These are phyloP conservation scores for Schwanniomyces vanrijiae DNA, from an alignment of 805 yeast genomes.

Conservation along the genomic window DNA sequence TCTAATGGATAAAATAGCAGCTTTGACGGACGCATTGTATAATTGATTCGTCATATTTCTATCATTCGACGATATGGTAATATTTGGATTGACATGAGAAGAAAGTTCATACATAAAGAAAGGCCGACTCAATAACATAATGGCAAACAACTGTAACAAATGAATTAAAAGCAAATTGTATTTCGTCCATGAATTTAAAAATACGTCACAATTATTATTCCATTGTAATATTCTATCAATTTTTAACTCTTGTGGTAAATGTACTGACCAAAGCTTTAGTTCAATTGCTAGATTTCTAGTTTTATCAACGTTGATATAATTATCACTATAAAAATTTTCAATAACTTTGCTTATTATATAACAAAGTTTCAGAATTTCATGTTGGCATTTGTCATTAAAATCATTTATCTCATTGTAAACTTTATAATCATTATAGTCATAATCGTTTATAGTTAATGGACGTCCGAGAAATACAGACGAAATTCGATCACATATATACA, in stretches of 20 bases:
- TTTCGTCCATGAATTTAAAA: too few relatives aligned
- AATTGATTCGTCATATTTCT: too few relatives aligned
- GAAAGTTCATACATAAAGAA: slow-evolving; percentile 40
- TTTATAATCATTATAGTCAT: slow-evolving; percentile 38
- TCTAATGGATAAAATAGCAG: too few relatives aligned
- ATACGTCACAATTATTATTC: slow-evolving; percentile 9
- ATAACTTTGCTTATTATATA: slow-evolving; percentile 29
- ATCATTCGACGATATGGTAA: too few relatives aligned
- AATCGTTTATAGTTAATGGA: slow-evolving; percentile 32
- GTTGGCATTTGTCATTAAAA: slow-evolving; percentile 20
- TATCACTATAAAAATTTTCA: slow-evolving; percentile 29
- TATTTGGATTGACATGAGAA: too few relatives aligned
- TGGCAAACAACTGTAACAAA: slow-evolving; percentile 34
- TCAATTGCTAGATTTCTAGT: slow-evolving; percentile 36
- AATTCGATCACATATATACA: slow-evolving; percentile 33
- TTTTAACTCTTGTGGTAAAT: slow-evolving; percentile 28
- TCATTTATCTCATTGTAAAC: too few relatives aligned
- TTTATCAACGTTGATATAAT: slow-evolving; percentile 24
- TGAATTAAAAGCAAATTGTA: slow-evolving; percentile 32
- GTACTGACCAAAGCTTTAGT: slow-evolving; percentile 33
- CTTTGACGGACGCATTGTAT: too few relatives aligned
- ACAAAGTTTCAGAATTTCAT: slow-evolving; percentile 26
- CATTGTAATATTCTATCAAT: slow-evolving; percentile 8
- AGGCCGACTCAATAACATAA: slow-evolving; percentile 40
- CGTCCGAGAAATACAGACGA: slow-evolving; percentile 36